These are phyloP conservation scores for Mycocentrospora acerina DNA, from an alignment of 2,329 filamentous ascomycete genomes.

Conservation along the genomic window DNA sequence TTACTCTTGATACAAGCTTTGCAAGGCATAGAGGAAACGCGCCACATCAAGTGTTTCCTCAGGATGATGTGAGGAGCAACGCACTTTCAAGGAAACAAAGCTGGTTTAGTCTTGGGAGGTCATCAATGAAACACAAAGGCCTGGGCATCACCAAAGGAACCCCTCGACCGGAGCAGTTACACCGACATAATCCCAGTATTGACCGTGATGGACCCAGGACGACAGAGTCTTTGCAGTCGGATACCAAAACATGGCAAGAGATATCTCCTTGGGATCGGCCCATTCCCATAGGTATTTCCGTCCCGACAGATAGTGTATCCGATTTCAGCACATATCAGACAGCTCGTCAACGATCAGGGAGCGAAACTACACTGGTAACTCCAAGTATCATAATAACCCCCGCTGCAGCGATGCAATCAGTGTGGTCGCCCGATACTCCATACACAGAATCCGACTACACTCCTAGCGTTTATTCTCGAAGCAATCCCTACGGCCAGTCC, in stretches of 20 bases:
- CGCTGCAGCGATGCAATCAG: conserved; percentile 51
- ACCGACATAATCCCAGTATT: conserved; percentile 15
- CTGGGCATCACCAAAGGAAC: conserved; percentile 40
- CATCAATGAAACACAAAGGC: conserved; percentile 33
- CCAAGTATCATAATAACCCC: conserved; percentile 58
- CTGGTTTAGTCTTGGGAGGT: conserved; percentile 34
- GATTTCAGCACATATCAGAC: conserved; percentile 38
- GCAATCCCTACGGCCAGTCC: conserved; percentile 43
- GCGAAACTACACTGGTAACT: conserved; percentile 43
- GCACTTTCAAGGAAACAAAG: conserved; percentile 26
- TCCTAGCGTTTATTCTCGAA: conserved; percentile 65
- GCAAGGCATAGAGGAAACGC: conserved; percentile 47
- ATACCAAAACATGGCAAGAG: conserved; percentile 45
- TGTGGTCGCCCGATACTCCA: conserved; percentile 63
- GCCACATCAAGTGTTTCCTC: conserved; percentile 50
- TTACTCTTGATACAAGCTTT: conserved; percentile 71
- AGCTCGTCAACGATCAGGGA: conserved; percentile 40
- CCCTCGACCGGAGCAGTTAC: conserved; percentile 25
- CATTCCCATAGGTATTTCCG: conserved; percentile 70
- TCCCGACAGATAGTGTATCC: conserved; percentile 58
- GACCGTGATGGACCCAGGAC: conserved; percentile 29
- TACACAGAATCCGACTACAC: conserved; percentile 56
- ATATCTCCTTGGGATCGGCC: conserved; percentile 70
- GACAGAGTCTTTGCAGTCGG: conserved; percentile 31
- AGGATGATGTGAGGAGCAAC: conserved; percentile 25